Evolutionary conservation across 23 red algal genomes (phyloP).

Genomic region (Agarophyton chilense): DNA sequence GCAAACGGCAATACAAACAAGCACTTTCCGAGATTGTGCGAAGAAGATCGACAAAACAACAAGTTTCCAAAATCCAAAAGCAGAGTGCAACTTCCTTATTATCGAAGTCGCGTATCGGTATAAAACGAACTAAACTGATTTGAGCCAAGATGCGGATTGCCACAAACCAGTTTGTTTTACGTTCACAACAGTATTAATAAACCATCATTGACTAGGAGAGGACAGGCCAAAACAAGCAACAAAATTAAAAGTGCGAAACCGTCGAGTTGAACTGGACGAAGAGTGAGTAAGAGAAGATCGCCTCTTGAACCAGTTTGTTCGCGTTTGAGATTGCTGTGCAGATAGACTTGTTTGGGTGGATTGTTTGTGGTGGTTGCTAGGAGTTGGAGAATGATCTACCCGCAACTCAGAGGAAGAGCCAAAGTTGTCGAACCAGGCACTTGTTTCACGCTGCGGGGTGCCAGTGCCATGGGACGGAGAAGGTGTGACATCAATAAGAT

Average conservation of each 20-base stretch:
- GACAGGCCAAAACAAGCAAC: not conserved
- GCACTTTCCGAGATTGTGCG: not conserved
- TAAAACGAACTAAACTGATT: not conserved
- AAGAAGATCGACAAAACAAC: not conserved
- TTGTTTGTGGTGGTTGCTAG: not conserved
- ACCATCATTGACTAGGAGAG: not conserved
- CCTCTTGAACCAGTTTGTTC: not conserved
- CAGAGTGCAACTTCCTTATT: not conserved
- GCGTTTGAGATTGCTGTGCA: not conserved
- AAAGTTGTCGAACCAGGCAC: slow-evolving; percentile 54
- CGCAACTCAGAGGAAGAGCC: slow-evolving; percentile 34
- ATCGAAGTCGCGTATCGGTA: not conserved
- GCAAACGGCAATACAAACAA: slow-evolving; percentile 2
- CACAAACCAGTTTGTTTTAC: not conserved
- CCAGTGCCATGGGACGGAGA: not conserved
- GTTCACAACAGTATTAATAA: not conserved
- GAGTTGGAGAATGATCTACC: not conserved
- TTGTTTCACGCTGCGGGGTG: not conserved
- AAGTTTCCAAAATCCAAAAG: not conserved
- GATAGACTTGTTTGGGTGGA: not conserved
- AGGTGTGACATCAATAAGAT: not conserved
- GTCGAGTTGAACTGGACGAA: not conserved
- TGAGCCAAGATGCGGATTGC: not conserved
- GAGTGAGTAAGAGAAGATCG: not conserved
- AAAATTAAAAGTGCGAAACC: not conserved